These are phyloP conservation scores for Hyaloscypha variabilis DNA, from an alignment of 495 filamentous ascomycete species.

Conservation along the genomic window DNA sequence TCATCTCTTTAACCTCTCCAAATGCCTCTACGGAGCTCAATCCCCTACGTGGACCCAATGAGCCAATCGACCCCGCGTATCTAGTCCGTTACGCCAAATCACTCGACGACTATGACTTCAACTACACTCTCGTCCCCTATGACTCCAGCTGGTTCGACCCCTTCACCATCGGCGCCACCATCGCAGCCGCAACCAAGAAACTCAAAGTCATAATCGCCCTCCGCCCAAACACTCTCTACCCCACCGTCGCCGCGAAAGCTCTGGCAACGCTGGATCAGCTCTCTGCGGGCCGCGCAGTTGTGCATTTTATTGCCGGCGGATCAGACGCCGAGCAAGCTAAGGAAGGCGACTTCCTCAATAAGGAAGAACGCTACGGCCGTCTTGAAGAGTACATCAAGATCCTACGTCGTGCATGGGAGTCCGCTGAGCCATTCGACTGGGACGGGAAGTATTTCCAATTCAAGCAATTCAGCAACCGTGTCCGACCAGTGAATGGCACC, in stretches of 20 bases:
- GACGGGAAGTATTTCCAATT: slow-evolving; percentile 52
- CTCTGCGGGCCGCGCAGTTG: slow-evolving; percentile 50
- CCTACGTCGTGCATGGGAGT: slow-evolving; percentile 52
- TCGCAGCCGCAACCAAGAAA: slow-evolving; percentile 52
- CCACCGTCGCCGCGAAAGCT: slow-evolving; percentile 58
- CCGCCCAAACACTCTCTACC: slow-evolving; percentile 57
- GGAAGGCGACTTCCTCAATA: slow-evolving; percentile 56
- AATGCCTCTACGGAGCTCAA: slow-evolving; percentile 52
- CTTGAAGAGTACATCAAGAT: slow-evolving; percentile 58
- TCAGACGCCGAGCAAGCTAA: slow-evolving; percentile 53
- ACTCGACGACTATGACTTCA: slow-evolving; percentile 55
- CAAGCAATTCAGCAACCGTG: slow-evolving; percentile 52
- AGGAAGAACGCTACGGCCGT: slow-evolving; percentile 52
- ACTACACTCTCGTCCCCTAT: slow-evolving; percentile 58
- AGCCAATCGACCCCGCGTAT: slow-evolving; percentile 48
- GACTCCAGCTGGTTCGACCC: slow-evolving; percentile 53
- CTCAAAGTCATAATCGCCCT: slow-evolving; percentile 59
- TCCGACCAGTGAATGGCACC: slow-evolving; percentile 48
- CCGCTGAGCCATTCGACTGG: slow-evolving; percentile 55
- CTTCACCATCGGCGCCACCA: slow-evolving; percentile 54
- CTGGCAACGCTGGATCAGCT: slow-evolving; percentile 57
- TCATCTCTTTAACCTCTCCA: slow-evolving; percentile 54
- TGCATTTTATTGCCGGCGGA: slow-evolving; percentile 59
- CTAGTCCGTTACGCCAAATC: slow-evolving; percentile 50
- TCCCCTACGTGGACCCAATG: slow-evolving; percentile 42